These are phyloP conservation scores for Bryoerythrophyllum caledonicum DNA, from an alignment of 225 moss, liverwort and hornwort species.

Conservation along the genomic window DNA sequence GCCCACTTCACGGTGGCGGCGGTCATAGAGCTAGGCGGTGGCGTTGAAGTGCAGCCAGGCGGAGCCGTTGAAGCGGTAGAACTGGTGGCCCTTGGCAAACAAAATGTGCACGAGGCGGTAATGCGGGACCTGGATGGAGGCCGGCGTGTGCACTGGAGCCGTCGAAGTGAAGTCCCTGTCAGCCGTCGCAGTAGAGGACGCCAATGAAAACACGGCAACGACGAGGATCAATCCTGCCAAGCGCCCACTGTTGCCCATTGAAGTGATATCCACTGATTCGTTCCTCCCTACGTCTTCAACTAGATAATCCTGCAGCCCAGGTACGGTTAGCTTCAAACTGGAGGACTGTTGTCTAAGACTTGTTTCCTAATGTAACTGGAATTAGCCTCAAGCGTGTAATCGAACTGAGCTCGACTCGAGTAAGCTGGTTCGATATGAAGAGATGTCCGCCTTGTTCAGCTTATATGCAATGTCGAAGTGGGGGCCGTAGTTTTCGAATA, in stretches of 20 bases:
- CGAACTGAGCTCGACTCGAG: too few relatives aligned
- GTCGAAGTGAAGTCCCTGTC: conserved; percentile 5
- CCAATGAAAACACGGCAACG: conserved; percentile 3
- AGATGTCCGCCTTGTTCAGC: too few relatives aligned
- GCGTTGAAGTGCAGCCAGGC: conserved; percentile 40
- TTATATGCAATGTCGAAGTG: too few relatives aligned
- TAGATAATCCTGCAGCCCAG: too few relatives aligned
- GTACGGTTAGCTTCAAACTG: too few relatives aligned
- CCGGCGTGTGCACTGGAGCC: conserved; percentile 8
- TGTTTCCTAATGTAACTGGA: too few relatives aligned
- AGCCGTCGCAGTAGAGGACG: conserved; percentile 1
- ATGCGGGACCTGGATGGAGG: conserved; percentile 19
- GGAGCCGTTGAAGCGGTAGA: conserved; percentile 39
- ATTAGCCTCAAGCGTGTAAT: too few relatives aligned
- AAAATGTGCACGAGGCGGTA: conserved; percentile 26
- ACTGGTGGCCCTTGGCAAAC: conserved; percentile 34
- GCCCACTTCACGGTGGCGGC: conserved; percentile 10
- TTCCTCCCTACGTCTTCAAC: too few relatives aligned
- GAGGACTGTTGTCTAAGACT: too few relatives aligned
- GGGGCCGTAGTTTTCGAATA: too few relatives aligned
- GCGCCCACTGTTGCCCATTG: background rate
- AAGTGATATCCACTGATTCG: background rate
- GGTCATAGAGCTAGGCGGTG: conserved; percentile 24
- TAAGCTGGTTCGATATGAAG: too few relatives aligned
- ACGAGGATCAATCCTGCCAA: background rate